Percentiles rank a stretch among this genome's conserved stretches.
These are phyloP conservation scores for Brettanomyces naardenensis DNA, from an alignment of 805 yeast genomes.

Conservation along the genomic window DNA sequence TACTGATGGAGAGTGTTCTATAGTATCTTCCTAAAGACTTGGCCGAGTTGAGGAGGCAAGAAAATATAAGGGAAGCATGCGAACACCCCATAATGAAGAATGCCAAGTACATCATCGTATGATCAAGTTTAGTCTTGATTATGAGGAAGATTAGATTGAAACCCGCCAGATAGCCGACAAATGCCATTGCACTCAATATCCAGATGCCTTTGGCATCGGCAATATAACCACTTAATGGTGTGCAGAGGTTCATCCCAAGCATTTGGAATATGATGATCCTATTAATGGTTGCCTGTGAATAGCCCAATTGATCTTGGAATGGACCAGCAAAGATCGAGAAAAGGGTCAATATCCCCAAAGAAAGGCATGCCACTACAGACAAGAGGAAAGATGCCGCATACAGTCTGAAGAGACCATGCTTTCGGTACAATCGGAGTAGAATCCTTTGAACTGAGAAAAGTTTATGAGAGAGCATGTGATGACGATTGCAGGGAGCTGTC, in stretches of 20 bases:
- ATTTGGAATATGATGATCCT: conserved; percentile 67
- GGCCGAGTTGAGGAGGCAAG: conserved; percentile 71
- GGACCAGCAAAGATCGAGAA: conserved; percentile 64
- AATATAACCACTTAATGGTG: conserved; percentile 73
- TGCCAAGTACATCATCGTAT: conserved; percentile 34
- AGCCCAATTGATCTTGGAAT: conserved; percentile 47
- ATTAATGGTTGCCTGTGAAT: conserved; percentile 59
- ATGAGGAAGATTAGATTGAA: conserved; percentile 43
- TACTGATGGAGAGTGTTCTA: conserved; percentile 74
- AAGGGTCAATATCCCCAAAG: conserved; percentile 25
- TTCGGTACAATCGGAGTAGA: conserved; percentile 5
- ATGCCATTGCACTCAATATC: conserved; percentile 52
- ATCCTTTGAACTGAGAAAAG: not conserved
- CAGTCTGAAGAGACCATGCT: conserved; percentile 17
- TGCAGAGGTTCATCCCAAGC: conserved; percentile 73
- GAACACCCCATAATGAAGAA: conserved; percentile 62
- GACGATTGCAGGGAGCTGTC: no score
- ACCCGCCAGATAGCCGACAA: conserved; percentile 57
- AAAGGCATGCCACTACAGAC: conserved; percentile 21
- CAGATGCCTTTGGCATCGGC: conserved; percentile 81
- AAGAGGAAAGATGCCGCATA: conserved; percentile 19
- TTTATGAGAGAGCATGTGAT: not conserved
- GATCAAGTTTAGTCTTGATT: conserved; percentile 24
- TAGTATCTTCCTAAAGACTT: conserved; percentile 57
- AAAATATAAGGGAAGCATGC: conserved; percentile 60